A percentile compares a stretch with the other conserved stretches of the same genome.
Conservation (phyloP, 129 eudicot genomes). For the Erigeron canadensis region DNA sequence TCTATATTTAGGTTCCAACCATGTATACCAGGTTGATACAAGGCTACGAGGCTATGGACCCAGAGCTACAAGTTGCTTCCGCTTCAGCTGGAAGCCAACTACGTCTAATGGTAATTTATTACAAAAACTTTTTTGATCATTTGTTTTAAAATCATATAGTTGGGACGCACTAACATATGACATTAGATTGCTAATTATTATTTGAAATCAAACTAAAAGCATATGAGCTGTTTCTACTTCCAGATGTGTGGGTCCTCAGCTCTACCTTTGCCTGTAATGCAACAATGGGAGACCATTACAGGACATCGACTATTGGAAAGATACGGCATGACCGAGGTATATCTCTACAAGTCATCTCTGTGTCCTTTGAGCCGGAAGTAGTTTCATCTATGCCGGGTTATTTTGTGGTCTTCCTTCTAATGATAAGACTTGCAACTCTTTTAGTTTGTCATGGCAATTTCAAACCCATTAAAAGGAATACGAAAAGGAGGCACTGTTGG, state of each 20-base stretch:
- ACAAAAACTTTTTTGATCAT: constrained; percentile 1
- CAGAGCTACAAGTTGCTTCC: constrained; percentile 62
- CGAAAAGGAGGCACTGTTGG: constrained; percentile 98
- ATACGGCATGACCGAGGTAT: constrained; percentile 99
- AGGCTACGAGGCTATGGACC: constrained; percentile 98
- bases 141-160: background rate
- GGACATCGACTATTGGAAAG: constrained; percentile 86
- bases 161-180: background rate
- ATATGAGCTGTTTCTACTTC: constrained; percentile 10
- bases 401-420: constrained; percentile 15
- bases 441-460: constrained; percentile 96
- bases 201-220: background rate
- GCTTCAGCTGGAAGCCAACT: constrained; percentile 83
- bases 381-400: background rate
- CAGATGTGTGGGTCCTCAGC: constrained; percentile 99
- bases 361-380: background rate
- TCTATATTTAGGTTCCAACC: constrained; percentile 75
- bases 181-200: background rate
- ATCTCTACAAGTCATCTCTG: constrained; percentile 14
- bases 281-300: constrained; percentile 92
- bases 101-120: constrained; percentile 80
- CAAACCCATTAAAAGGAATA: constrained; percentile 82
- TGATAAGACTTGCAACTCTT: background rate
- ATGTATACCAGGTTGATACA: constrained; percentile 92
- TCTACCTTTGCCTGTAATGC: constrained; percentile 93